phyloP scores from a whole-genome alignment of 148 eudicot species.

The Amaranthus palmeri region DNA sequence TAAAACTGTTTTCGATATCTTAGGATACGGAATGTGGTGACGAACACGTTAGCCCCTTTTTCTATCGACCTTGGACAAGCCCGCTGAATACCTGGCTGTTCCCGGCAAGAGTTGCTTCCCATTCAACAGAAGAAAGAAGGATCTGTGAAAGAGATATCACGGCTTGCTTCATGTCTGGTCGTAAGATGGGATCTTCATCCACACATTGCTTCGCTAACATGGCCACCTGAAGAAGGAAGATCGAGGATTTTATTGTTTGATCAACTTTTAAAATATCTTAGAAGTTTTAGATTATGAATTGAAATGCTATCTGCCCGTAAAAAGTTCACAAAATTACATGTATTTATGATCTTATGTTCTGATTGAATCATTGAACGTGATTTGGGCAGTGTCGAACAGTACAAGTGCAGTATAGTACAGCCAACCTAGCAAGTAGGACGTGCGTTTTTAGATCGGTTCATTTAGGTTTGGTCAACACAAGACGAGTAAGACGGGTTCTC shows the following conservation, averaged over 20 bases:
- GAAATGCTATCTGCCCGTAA: neutral
- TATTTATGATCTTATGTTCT: too few species aligned
- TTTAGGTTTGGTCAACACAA: too few species aligned
- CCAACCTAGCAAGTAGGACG: too few species aligned
- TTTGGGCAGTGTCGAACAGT: too few species aligned
- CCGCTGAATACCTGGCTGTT: slow-evolving; percentile 98
- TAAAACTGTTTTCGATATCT: neutral
- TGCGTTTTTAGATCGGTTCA: too few species aligned
- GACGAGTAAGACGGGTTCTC: too few species aligned
- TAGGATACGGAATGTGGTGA: neutral
- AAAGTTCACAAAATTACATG: too few species aligned
- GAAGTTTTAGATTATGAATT: neutral
- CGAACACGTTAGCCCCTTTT: neutral
- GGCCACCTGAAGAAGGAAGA: slow-evolving; percentile 46
- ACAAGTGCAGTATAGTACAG: too few species aligned
- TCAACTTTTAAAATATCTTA: neutral
- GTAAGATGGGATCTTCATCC: slow-evolving; percentile 80
- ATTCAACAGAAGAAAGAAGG: slow-evolving; percentile 85
- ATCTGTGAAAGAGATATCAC: slow-evolving; percentile 87
- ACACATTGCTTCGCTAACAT: slow-evolving; percentile 89
- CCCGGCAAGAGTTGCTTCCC: slow-evolving; percentile 99
- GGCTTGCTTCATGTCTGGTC: slow-evolving; percentile 96
- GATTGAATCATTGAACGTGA: too few species aligned
- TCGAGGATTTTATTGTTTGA: neutral
- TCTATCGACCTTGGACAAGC: slow-evolving; percentile 86